Percentiles rank a stretch among this genome's conserved stretches.
These are phyloP conservation scores for Malassezia cuniculi DNA, from an alignment of 1,284 basidiomycete species.

Conservation along the genomic window DNA sequence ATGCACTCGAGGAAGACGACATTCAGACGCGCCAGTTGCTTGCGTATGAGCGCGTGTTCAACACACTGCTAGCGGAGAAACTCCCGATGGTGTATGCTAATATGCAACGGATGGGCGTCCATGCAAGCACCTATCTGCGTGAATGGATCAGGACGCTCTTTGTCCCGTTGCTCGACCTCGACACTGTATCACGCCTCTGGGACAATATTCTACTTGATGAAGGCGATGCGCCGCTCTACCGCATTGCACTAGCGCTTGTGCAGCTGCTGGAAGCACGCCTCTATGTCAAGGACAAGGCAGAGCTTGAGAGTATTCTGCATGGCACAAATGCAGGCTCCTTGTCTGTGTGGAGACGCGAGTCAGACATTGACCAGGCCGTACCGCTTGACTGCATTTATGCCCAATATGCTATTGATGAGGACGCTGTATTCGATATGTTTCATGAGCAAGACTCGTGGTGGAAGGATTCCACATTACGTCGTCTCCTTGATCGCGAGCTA, in stretches of 20 bases:
- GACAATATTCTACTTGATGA: constrained; percentile 35
- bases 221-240: constrained; percentile 27
- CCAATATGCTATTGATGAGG: constrained; percentile 33
- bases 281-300: constrained; percentile 28
- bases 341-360: constrained; percentile 27
- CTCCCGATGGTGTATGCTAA: constrained; percentile 69
- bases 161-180: constrained; percentile 28
- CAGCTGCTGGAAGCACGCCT: constrained; percentile 29
- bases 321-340: constrained; percentile 31
- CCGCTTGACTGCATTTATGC: constrained; percentile 36
- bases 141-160: constrained; percentile 29
- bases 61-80: constrained; percentile 74
- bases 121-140: constrained; percentile 20
- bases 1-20: constrained; percentile 16
- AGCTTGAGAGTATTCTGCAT: constrained; percentile 22
- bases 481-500: constrained; percentile 35
- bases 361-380: neutral
- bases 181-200: constrained; percentile 33
- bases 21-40: constrained; percentile 6
- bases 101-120: constrained; percentile 23
- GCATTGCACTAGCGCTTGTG: constrained; percentile 30
- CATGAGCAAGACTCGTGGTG: constrained; percentile 33
- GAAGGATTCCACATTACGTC: constrained; percentile 31
- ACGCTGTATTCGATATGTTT: constrained; percentile 23
- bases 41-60: constrained; percentile 59